phyloP scores from a whole-genome alignment of 257 asterid genomes.

The Agastache rugosa region DNA sequence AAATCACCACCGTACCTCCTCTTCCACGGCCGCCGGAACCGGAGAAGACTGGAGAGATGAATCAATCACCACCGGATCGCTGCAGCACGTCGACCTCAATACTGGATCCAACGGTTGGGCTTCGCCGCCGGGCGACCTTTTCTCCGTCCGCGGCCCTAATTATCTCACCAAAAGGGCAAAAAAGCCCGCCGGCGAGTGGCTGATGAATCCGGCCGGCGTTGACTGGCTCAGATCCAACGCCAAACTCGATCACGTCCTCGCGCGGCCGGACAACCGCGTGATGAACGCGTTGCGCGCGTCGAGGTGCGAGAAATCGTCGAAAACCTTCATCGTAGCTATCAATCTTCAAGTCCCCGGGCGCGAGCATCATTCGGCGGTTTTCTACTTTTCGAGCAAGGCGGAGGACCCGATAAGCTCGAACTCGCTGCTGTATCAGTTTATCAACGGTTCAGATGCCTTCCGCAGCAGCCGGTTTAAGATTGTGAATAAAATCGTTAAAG shows the following conservation, averaged over 20 bases:
- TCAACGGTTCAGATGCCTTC: slow-evolving; percentile 70
- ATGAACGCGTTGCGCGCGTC: slow-evolving; percentile 58
- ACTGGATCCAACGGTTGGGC: slow-evolving; percentile 95
- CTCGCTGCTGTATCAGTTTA: slow-evolving; percentile 67
- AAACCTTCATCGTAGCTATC: slow-evolving; percentile 70
- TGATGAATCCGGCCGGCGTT: slow-evolving; percentile 84
- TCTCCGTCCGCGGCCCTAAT: slow-evolving; percentile 73
- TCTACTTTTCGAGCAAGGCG: slow-evolving; percentile 69
- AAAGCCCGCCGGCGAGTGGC: slow-evolving; percentile 69
- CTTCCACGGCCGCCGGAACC: slow-evolving; percentile 33
- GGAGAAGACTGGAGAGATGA: slow-evolving; percentile 71
- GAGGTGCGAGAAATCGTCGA: slow-evolving; percentile 42
- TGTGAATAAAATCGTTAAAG: slow-evolving; percentile 83
- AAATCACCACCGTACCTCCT: slow-evolving; percentile 39
- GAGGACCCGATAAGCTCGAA: slow-evolving; percentile 61
- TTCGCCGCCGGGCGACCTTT: slow-evolving; percentile 81
- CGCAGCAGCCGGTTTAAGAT: slow-evolving; percentile 83
- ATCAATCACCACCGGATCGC: slow-evolving; percentile 70
- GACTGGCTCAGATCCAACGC: slow-evolving; percentile 92
- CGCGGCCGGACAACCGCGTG: slow-evolving; percentile 79
- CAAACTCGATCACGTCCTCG: slow-evolving; percentile 83
- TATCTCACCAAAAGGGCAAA: slow-evolving; percentile 68
- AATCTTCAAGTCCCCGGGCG: slow-evolving; percentile 91
- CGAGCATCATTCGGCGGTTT: slow-evolving; percentile 88
- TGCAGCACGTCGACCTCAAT: slow-evolving; percentile 69